These are phyloP conservation scores for Zygosaccharomyces sapae DNA, from an alignment of 1,139 yeast species.

Conservation along the genomic window DNA sequence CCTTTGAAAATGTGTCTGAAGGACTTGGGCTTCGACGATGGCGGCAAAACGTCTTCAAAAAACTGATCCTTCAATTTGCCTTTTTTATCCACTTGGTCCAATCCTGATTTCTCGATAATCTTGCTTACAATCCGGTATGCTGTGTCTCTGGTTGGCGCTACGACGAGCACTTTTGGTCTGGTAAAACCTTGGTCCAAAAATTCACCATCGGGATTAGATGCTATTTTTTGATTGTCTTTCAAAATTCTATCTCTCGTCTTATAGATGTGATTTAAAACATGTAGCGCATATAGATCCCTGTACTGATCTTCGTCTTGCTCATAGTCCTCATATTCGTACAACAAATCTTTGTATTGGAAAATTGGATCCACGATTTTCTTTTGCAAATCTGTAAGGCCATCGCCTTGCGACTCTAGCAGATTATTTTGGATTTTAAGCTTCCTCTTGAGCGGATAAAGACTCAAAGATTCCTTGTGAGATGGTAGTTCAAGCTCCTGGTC, in stretches of 20 bases:
- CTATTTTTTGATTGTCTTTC: constrained; percentile 64
- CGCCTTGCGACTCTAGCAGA: constrained; percentile 19
- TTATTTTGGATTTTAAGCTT: constrained; percentile 32
- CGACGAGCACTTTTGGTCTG: constrained; percentile 78
- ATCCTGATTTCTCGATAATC: constrained; percentile 59
- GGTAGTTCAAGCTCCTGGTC: constrained; percentile 19
- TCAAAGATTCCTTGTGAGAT: constrained; percentile 24
- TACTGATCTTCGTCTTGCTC: constrained; percentile 44
- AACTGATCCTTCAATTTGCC: constrained; percentile 73
- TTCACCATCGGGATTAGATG: constrained; percentile 44
- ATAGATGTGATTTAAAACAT: constrained; percentile 74
- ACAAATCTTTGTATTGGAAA: constrained; percentile 68
- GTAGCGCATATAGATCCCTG: constrained; percentile 63
- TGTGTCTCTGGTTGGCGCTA: constrained; percentile 79
- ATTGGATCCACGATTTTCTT: constrained; percentile 53
- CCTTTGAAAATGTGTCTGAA: constrained; percentile 80
- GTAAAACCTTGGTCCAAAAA: constrained; percentile 92
- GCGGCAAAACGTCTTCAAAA: constrained; percentile 46
- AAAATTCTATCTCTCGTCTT: constrained; percentile 81
- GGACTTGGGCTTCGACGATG: constrained; percentile 71
- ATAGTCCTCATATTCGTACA: constrained; percentile 54
- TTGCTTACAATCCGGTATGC: constrained; percentile 68
- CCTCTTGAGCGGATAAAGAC: constrained; percentile 37
- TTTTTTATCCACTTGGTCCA: constrained; percentile 74
- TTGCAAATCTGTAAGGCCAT: constrained; percentile 40